phyloP scores from a whole-genome alignment of 805 yeast species.

The Candida takata region DNA sequence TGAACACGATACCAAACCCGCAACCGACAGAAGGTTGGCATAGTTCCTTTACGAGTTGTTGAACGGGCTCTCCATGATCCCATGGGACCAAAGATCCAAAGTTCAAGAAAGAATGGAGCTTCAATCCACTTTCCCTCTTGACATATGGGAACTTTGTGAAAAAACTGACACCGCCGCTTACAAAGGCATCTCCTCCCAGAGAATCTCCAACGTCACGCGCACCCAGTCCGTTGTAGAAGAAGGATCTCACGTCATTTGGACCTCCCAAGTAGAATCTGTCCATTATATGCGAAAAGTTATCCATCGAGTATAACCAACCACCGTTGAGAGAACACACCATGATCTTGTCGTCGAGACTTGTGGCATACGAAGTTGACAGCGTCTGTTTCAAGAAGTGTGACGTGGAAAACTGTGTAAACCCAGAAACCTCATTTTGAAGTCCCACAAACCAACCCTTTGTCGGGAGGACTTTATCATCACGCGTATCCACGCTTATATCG shows the following conservation, averaged over 20 bases:
- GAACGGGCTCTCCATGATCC: slow-evolving; percentile 26
- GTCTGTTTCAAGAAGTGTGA: slow-evolving; percentile 30
- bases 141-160: slow-evolving; percentile 53
- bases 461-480: slow-evolving; percentile 38
- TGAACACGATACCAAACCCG: slow-evolving; percentile 56
- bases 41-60: slow-evolving; percentile 23
- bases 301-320: slow-evolving; percentile 48
- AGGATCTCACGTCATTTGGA: slow-evolving; percentile 63
- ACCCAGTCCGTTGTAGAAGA: slow-evolving; percentile 60
- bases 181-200: slow-evolving; percentile 60
- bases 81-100: slow-evolving; percentile 52
- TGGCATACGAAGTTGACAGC: slow-evolving; percentile 28
- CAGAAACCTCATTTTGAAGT: slow-evolving; percentile 40
- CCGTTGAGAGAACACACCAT: slow-evolving; percentile 40
- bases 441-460: slow-evolving; percentile 33
- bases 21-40: slow-evolving; percentile 41
- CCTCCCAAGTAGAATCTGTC: slow-evolving; percentile 88
- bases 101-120: slow-evolving; percentile 56
- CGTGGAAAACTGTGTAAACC: slow-evolving; percentile 16
- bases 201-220: slow-evolving; percentile 48
- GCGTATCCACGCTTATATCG: slow-evolving; percentile 33
- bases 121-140: slow-evolving; percentile 41
- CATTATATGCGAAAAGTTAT: slow-evolving; percentile 41
- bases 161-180: slow-evolving; percentile 51
- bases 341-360: slow-evolving; percentile 32